Conservation (phyloP, 129 eudicot genomes). For the Flaveria brownii region DNA sequence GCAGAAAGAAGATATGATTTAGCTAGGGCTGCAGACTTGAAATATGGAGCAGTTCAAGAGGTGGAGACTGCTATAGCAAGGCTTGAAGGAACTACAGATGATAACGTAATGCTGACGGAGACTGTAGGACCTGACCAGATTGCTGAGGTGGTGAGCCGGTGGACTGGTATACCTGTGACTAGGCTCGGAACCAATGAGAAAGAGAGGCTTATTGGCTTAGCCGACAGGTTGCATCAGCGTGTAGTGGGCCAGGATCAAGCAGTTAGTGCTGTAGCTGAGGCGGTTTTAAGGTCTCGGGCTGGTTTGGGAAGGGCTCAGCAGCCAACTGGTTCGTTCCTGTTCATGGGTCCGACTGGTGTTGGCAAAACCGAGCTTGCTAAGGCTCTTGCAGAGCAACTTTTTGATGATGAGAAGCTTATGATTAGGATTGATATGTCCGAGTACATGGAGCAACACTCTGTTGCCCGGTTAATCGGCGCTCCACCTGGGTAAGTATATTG, state of each 20-base stretch:
- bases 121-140: slow-evolving; percentile 96
- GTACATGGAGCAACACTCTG: slow-evolving; percentile 98
- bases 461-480: slow-evolving; percentile 91
- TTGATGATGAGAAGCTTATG: slow-evolving; percentile 84
- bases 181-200: slow-evolving; percentile 89
- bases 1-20: slow-evolving; percentile 90
- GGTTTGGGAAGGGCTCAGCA: slow-evolving; percentile 93
- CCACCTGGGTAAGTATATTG: slow-evolving; percentile 81
- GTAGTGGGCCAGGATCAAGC: slow-evolving; percentile 96
- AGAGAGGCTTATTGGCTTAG: slow-evolving; percentile 75
- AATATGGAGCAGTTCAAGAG: slow-evolving; percentile 83
- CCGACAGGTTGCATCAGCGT: slow-evolving; percentile 71
- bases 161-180: slow-evolving; percentile 98
- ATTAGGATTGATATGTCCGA: slow-evolving; percentile 93
- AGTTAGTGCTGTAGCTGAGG: slow-evolving; percentile 88
- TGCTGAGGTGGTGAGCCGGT: slow-evolving; percentile 94
- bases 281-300: slow-evolving; percentile 88
- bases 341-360: slow-evolving; percentile 96
- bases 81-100: slow-evolving; percentile 61
- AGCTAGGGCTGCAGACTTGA: slow-evolving; percentile 90
- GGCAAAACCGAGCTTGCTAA: slow-evolving; percentile 97
- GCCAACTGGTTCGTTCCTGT: slow-evolving; percentile 95
- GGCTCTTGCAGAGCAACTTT: slow-evolving; percentile 92
- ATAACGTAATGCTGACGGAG: slow-evolving; percentile 71
- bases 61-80: slow-evolving; percentile 75